Percentiles rank a stretch among this genome's conserved stretches.
These are phyloP conservation scores for Tetragonia tetragonoides DNA, from an alignment of 148 eudicot genomes.

Conservation along the genomic window DNA sequence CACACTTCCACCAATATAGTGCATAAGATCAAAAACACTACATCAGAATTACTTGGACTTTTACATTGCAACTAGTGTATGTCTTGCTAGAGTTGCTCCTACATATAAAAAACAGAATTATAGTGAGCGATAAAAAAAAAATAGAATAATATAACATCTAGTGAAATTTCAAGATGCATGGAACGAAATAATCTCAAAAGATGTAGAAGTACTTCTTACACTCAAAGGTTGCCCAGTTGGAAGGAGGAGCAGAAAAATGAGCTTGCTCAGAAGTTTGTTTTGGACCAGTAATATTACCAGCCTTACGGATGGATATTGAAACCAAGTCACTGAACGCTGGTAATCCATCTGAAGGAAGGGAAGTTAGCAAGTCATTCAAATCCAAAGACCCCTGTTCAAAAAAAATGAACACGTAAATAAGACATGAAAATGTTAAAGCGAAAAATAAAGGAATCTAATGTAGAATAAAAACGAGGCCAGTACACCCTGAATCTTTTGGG, in stretches of 20 bases:
- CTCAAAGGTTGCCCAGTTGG: slow-evolving; percentile 59
- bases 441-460: too few relatives aligned
- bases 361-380: slow-evolving; percentile 18
- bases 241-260: slow-evolving; percentile 29
- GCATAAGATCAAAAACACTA: background rate
- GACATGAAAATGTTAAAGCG: too few relatives aligned
- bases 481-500: too few relatives aligned
- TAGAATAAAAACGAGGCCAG: too few relatives aligned
- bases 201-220: slow-evolving; percentile 33
- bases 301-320: background rate
- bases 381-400: slow-evolving; percentile 50
- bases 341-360: slow-evolving; percentile 21
- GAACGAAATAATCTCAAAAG: background rate
- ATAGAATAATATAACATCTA: too few relatives aligned
- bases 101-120: background rate
- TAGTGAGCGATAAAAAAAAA: background rate
- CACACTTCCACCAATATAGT: too few relatives aligned
- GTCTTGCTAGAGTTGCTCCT: background rate
- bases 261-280: slow-evolving; percentile 24
- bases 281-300: background rate
- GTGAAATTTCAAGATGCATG: background rate
- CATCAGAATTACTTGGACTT: background rate
- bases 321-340: background rate
- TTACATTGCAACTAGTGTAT: background rate
- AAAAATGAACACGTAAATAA: background rate